Conservation (phyloP, 163 green algal species). For the Picocystis sp. region DNA sequence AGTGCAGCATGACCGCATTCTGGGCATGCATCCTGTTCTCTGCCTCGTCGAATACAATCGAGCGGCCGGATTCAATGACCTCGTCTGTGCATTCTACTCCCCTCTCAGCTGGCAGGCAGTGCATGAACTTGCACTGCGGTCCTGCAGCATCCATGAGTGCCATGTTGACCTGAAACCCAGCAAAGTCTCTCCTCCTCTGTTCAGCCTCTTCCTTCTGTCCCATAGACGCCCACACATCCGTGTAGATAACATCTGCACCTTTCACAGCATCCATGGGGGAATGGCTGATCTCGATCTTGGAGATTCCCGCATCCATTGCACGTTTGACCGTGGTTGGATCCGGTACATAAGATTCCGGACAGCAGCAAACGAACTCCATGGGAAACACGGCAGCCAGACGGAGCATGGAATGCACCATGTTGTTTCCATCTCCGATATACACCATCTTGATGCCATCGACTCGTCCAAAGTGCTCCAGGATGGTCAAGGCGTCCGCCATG, state of each 20-base stretch:
- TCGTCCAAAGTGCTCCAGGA: constrained; percentile 55
- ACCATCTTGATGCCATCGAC: constrained; percentile 72
- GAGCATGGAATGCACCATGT: constrained; percentile 95
- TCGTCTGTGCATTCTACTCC: constrained; percentile 82
- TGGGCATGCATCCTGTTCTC: constrained; percentile 99
- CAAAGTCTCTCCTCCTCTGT: constrained; percentile 55
- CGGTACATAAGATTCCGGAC: constrained; percentile 66
- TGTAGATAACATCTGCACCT: constrained; percentile 91
- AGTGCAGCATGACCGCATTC: constrained; percentile 88
- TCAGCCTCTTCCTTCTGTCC: constrained; percentile 92
- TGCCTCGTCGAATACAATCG: constrained; percentile 55
- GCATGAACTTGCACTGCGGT: constrained; percentile 80
- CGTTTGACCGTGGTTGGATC: constrained; percentile 59
- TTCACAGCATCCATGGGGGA: constrained; percentile 70
- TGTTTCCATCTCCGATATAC: constrained; percentile 98
- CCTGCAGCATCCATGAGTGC: constrained; percentile 72
- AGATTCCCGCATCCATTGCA: constrained; percentile 37
- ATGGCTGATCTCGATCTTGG: constrained; percentile 46
- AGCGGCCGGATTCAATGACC: constrained; percentile 69
- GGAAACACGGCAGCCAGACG: constrained; percentile 64
- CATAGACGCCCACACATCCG: constrained; percentile 97
- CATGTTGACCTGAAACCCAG: constrained; percentile 79
- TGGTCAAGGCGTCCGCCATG: constrained; percentile 95
- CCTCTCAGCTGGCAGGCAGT: constrained; percentile 88
- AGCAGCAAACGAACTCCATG: constrained; percentile 87